Evolutionary conservation across 148 eudicot genomes (phyloP).

Genomic region (Rhododendron molle): DNA sequence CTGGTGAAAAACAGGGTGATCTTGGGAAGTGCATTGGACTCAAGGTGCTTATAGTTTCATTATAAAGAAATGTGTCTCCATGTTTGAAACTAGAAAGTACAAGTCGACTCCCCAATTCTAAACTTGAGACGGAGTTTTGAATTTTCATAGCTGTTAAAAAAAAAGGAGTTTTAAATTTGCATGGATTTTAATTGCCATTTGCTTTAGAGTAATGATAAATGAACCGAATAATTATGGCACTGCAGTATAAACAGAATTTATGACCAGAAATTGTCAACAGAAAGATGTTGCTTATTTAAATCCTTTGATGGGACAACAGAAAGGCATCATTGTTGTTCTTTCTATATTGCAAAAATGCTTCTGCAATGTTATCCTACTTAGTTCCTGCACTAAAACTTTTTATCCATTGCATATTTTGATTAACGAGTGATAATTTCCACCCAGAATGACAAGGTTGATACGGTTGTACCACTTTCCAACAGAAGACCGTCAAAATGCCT

Average conservation of each 20-base stretch:
- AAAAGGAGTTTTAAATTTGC: neutral
- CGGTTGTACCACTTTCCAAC: neutral
- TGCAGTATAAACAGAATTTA: neutral
- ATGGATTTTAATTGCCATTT: neutral
- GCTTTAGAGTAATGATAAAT: neutral
- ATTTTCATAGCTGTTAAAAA: no score
- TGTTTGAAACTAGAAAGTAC: neutral
- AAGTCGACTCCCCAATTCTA: neutral
- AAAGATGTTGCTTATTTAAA: neutral
- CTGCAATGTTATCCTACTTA: neutral
- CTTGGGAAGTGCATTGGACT: conserved; percentile 52
- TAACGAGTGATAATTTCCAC: neutral
- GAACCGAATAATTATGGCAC: neutral
- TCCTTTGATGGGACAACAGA: neutral
- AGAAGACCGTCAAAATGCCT: neutral
- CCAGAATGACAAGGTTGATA: neutral
- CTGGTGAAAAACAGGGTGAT: conserved; percentile 56
- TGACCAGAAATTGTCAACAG: neutral
- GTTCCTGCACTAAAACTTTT: neutral
- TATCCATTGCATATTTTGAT: neutral
- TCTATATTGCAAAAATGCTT: neutral
- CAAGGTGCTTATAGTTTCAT: conserved; percentile 43
- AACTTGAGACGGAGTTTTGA: neutral
- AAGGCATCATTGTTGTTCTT: neutral
- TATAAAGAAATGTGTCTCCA: neutral